phyloP scores from a whole-genome alignment of 1,284 basidiomycete genomes.

The Waitea zeae region DNA sequence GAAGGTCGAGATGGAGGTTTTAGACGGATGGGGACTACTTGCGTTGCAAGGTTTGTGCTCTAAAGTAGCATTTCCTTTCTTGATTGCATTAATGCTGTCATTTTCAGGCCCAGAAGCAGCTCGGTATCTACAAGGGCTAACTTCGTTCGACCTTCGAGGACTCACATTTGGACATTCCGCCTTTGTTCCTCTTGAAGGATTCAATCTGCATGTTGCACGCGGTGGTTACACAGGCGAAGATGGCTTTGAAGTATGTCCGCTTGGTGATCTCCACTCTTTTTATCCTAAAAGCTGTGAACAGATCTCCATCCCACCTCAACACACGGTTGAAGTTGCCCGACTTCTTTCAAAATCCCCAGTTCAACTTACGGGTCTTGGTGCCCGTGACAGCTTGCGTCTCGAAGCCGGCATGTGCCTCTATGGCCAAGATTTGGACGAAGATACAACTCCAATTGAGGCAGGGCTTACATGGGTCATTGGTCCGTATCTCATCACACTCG shows the following conservation, averaged over 20 bases:
- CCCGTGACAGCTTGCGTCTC: conserved; percentile 82
- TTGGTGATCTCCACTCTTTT: conserved; percentile 4
- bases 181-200: conserved; percentile 59
- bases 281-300: conserved; percentile 15
- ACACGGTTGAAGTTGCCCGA: conserved; percentile 58
- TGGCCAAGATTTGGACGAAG: conserved; percentile 86
- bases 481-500: too few species aligned
- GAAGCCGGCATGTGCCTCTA: conserved; percentile 99
- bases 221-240: conserved; percentile 99
- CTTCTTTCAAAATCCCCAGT: conserved; percentile 61
- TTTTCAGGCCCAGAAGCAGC: conserved; percentile 68
- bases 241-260: conserved; percentile 86
- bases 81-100: not conserved
- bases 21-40: conserved; percentile 79
- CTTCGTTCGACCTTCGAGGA: conserved; percentile 51
- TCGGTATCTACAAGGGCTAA: conserved; percentile 58
- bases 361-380: conserved; percentile 81
- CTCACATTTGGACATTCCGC: conserved; percentile 73
- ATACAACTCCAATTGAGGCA: conserved; percentile 77
- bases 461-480: conserved; percentile 88
- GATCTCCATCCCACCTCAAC: conserved; percentile 80
- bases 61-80: not conserved
- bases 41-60: conserved; percentile 73
- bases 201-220: conserved; percentile 83
- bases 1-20: conserved; percentile 62